Evolutionary conservation across 805 yeast species (phyloP).

Genomic region (Lipomyces orientalis): DNA sequence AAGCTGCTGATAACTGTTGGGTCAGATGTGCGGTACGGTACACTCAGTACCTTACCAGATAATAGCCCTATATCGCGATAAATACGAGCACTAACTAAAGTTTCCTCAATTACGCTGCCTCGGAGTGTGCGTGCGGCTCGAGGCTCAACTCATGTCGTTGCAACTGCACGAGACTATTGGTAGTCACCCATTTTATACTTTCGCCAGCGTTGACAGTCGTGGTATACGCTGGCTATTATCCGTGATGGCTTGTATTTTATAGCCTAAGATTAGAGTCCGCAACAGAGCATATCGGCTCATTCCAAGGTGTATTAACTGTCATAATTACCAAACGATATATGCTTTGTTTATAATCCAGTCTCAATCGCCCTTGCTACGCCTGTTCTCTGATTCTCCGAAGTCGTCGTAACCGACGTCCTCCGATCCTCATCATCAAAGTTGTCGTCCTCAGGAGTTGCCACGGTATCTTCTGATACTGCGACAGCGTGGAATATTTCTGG

Average conservation of each 20-base stretch:
- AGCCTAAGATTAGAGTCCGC: neutral
- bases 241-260: no score
- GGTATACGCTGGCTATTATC: no score
- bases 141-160: neutral
- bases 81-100: no score
- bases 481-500: neutral
- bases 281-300: neutral
- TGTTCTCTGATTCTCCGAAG: neutral
- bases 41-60: no score
- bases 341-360: neutral
- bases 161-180: neutral
- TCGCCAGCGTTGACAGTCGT: neutral
- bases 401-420: neutral
- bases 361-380: neutral
- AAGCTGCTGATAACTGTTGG: neutral
- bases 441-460: conserved; percentile 7
- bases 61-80: no score
- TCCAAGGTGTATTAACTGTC: neutral
- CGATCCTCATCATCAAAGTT: neutral
- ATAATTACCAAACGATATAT: neutral
- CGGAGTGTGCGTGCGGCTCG: neutral
- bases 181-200: neutral
- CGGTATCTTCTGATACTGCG: conserved; percentile 7
- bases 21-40: no score
- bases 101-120: neutral